Evolutionary conservation across 306 rosid genomes (phyloP), one percentile per base, ranked within the genome.

Genomic region (Trifolium pratense): DNA sequence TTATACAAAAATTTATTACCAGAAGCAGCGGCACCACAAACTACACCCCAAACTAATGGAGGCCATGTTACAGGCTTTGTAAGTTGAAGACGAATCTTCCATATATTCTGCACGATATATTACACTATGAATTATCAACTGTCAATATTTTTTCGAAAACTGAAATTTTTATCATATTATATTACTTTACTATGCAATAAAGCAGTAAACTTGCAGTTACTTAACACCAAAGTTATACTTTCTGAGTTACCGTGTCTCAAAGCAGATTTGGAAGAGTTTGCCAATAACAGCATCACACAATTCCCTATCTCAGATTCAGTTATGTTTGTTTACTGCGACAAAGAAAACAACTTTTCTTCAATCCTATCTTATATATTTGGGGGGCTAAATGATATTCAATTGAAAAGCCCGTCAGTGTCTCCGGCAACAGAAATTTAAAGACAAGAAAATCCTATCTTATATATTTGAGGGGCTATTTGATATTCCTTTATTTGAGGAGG

Each of bases 41-140:
- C 90, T 71, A 94, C 93, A 48, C 99, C 99, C 99, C 99, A 94
- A 39, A 94, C 90, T 81, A 94, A 85, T 31, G 99, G 99, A 67
- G 99, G 97, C 99, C 99, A 94, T 72, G 99, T 91, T 61, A 94
- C 96, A 62, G 99, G 99, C 82, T 94, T 94, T 63, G 97, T 94
- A 58, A 94, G 87, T 86, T 94, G 99, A 80, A 94, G 99, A 55
- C 99, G 95, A 74, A 94, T 82, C 88, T 94, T 94, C 97, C 99
- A 94, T 78, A 70, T 94, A 68, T 94, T 90, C 99, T 94, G 92
- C 84, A 86, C 75, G 69, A 74, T 16, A 42, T 45, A 83, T 58
- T 51, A 23, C 73, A 68, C 46, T 80, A 20, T n/a, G 12, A 76
- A 73, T 42, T 62, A 74, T 29, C 42, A 60, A 71, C 42, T 45